Conservation (phyloP, 805 yeast species). For the Saccharomycopsis sp. region DNA sequence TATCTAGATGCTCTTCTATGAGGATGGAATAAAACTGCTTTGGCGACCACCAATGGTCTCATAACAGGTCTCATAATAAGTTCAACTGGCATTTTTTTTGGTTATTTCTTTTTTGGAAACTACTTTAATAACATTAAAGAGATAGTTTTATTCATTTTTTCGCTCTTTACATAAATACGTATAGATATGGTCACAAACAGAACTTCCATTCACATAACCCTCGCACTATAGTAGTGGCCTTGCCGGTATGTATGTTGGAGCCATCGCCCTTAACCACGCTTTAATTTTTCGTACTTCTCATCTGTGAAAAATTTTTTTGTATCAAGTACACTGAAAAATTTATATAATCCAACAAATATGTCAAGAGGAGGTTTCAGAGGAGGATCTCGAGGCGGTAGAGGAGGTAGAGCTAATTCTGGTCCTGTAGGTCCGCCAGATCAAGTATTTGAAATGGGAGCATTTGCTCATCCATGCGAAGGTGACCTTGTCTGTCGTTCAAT, state of each 20-base stretch:
- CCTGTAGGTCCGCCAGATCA: slow-evolving; percentile 96
- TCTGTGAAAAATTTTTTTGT: neutral
- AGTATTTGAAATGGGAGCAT: slow-evolving; percentile 91
- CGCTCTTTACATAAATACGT: no score
- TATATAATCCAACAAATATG: neutral
- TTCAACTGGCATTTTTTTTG: slow-evolving; percentile 47
- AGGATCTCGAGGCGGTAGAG: slow-evolving; percentile 42
- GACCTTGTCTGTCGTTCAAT: slow-evolving; percentile 95
- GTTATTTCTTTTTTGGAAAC: neutral
- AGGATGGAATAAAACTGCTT: slow-evolving; percentile 46
- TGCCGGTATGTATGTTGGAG: neutral
- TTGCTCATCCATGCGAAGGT: slow-evolving; percentile 89
- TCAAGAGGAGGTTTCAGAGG: slow-evolving; percentile 52
- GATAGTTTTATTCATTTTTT: no score
- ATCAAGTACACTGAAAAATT: neutral
- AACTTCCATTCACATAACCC: no score
- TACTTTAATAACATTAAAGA: neutral
- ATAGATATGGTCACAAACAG: neutral
- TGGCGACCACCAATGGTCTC: slow-evolving; percentile 53
- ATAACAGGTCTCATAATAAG: slow-evolving; percentile 49
- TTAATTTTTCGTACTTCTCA: neutral
- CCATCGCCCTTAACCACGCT: neutral
- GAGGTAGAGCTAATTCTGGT: slow-evolving; percentile 61
- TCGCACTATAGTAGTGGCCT: no score
- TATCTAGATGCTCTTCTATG: slow-evolving; percentile 52